Evolutionary conservation across 176 grass and related monocot species (phyloP).

Genomic region (Ensete ventricosum): DNA sequence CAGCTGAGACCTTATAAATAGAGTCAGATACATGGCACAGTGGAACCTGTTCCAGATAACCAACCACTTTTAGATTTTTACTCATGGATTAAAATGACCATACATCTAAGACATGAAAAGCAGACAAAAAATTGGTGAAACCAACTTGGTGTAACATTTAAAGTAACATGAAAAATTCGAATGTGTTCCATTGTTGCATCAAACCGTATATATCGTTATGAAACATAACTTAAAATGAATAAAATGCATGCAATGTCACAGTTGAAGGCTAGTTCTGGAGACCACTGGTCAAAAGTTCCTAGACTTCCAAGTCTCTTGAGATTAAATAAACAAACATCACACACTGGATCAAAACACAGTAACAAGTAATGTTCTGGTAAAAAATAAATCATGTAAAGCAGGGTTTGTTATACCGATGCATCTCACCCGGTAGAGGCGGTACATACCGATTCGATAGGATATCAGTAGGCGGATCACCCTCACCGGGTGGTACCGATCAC

Average conservation of each 20-base stretch:
- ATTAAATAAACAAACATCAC: neutral
- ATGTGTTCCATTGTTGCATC: too few species aligned
- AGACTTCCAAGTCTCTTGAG: neutral
- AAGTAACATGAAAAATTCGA: neutral
- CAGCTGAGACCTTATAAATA: slow-evolving; percentile 54
- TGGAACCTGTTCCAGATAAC: slow-evolving; percentile 40
- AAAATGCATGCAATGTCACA: neutral
- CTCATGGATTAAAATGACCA: neutral
- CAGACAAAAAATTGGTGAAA: neutral
- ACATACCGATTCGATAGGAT: too few species aligned
- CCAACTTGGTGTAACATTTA: neutral
- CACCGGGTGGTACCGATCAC: too few species aligned
- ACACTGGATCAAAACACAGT: neutral
- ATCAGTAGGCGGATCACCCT: too few species aligned
- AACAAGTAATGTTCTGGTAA: neutral
- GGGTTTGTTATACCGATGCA: too few species aligned
- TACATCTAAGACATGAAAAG: neutral
- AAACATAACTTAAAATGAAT: neutral
- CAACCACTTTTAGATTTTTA: slow-evolving; percentile 13
- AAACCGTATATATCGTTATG: too few species aligned
- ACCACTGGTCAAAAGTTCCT: neutral
- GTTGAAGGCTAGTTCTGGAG: neutral
- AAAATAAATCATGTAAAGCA: too few species aligned
- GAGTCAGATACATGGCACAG: slow-evolving; percentile 64
- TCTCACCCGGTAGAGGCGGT: too few species aligned